Conservation (phyloP, 2,329 filamentous ascomycete genomes). For the Xylaria sp. region DNA sequence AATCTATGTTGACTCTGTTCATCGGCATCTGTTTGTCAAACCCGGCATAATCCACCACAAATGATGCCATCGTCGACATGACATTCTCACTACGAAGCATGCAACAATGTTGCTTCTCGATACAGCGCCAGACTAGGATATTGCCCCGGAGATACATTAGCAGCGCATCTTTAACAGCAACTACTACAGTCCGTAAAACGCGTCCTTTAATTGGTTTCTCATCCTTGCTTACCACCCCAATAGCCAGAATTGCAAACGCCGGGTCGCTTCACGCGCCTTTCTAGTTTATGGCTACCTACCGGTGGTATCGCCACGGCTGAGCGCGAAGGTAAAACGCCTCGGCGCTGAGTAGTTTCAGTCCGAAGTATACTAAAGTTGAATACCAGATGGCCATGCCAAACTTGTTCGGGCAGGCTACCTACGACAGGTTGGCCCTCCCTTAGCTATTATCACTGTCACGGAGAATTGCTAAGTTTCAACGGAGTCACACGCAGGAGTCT, state of each 20-base stretch:
- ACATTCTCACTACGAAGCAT: slow-evolving; percentile 28
- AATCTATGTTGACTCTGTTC: background rate
- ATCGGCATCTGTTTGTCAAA: background rate
- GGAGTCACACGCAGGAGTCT: slow-evolving; percentile 82
- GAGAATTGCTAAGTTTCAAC: slow-evolving; percentile 15
- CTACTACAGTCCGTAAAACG: slow-evolving; percentile 26
- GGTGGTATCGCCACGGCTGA: slow-evolving; percentile 66
- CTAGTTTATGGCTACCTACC: slow-evolving; percentile 80
- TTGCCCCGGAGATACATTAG: slow-evolving; percentile 16
- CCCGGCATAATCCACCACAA: background rate
- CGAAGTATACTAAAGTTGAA: slow-evolving; percentile 23
- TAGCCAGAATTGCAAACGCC: slow-evolving; percentile 21
- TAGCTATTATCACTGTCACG: background rate
- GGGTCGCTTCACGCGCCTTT: slow-evolving; percentile 55
- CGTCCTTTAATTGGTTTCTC: background rate
- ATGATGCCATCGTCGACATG: slow-evolving; percentile 25
- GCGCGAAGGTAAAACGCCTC: slow-evolving; percentile 54
- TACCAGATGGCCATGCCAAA: slow-evolving; percentile 67
- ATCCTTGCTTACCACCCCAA: slow-evolving; percentile 8
- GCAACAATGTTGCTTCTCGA: slow-evolving; percentile 20
- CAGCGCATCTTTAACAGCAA: slow-evolving; percentile 3
- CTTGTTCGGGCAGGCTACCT: slow-evolving; percentile 75
- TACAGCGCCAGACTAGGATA: slow-evolving; percentile 16
- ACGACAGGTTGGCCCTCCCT: slow-evolving; percentile 61
- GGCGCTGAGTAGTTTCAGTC: background rate